These are phyloP conservation scores for Vigna angularis DNA, from an alignment of 306 rosid species.

Conservation along the genomic window DNA sequence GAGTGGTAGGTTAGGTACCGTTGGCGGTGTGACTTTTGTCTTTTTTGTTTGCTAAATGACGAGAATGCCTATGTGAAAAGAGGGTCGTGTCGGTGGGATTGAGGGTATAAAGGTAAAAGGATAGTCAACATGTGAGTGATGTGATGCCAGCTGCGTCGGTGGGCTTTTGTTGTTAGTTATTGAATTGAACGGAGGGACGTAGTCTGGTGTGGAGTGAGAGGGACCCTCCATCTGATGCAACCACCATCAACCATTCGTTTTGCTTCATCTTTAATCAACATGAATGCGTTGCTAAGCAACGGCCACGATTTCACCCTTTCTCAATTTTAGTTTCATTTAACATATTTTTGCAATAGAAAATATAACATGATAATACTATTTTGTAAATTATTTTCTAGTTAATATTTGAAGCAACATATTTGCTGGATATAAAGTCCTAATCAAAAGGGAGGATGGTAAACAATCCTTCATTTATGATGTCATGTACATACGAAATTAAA, in stretches of 20 bases:
- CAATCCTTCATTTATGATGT: too few species aligned
- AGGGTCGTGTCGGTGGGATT: conserved; percentile 13
- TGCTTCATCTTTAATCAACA: conserved; percentile 38
- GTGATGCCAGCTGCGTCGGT: conserved; percentile 45
- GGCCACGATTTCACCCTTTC: not conserved
- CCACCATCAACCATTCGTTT: conserved; percentile 31
- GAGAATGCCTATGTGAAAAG: not conserved
- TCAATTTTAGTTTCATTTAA: too few species aligned
- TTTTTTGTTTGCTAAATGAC: conserved; percentile 28
- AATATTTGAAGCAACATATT: too few species aligned
- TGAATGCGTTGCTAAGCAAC: not conserved
- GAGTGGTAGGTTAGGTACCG: not conserved
- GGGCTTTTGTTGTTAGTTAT: conserved; percentile 17
- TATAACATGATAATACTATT: too few species aligned
- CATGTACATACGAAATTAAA: too few species aligned
- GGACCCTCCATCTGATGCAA: conserved; percentile 50
- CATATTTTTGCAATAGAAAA: too few species aligned
- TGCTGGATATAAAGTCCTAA: too few species aligned
- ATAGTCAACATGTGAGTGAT: conserved; percentile 40
- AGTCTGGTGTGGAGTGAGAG: conserved; percentile 24
- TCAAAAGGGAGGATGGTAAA: too few species aligned
- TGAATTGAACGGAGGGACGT: not conserved
- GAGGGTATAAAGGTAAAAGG: conserved; percentile 41
- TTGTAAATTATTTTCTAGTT: too few species aligned
- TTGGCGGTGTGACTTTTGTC: not conserved